These are phyloP conservation scores for Vigna radiata DNA, from an alignment of 306 rosid genomes.

Conservation along the genomic window DNA sequence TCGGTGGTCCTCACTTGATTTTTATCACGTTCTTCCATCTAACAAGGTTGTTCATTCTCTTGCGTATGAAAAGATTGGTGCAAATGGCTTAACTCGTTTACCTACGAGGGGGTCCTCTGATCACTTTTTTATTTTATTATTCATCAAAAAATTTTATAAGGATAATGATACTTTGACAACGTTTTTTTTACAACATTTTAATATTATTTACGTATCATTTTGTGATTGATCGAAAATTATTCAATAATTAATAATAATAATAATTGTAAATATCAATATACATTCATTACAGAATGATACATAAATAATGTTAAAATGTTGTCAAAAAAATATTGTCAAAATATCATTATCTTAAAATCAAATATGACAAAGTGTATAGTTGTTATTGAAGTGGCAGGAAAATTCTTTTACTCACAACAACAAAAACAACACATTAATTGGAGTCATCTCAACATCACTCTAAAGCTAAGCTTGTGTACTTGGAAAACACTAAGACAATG, in stretches of 20 bases:
- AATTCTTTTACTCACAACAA: not conserved
- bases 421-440: conserved; percentile 10
- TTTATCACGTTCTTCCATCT: conserved; percentile 37
- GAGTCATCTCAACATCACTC: conserved; percentile 36
- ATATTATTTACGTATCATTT: no score
- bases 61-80: conserved; percentile 38
- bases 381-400: not conserved
- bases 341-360: not conserved
- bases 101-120: conserved; percentile 12
- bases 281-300: no score
- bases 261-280: no score
- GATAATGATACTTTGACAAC: no score
- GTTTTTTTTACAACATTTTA: no score
- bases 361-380: not conserved
- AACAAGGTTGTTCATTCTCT: conserved; percentile 35
- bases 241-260: no score
- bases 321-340: no score
- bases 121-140: not conserved
- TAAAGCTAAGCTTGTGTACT: not conserved
- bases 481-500: conserved; percentile 30
- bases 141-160: not conserved
- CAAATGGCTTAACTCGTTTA: not conserved
- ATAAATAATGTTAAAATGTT: no score
- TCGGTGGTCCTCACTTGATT: conserved; percentile 41
- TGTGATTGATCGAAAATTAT: no score